These are phyloP conservation scores for Barnettozyma pratensis DNA, from an alignment of 805 yeast genomes.

Conservation along the genomic window DNA sequence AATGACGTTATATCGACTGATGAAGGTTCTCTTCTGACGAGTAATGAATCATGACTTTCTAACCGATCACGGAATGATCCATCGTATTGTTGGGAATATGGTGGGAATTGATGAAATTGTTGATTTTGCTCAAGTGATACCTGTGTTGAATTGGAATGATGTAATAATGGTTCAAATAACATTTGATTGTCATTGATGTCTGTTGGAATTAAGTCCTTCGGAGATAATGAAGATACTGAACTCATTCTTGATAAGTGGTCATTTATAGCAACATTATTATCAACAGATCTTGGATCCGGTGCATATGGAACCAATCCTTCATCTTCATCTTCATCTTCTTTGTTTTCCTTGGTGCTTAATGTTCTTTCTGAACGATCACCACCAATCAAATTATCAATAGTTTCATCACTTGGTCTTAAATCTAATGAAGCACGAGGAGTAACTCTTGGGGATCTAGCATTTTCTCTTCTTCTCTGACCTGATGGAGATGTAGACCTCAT, in stretches of 20 bases:
- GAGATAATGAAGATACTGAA: conserved; percentile 14
- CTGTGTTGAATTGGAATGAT: conserved; percentile 14
- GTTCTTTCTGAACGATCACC: background rate
- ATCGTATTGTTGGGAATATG: background rate
- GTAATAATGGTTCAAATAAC: conserved; percentile 4
- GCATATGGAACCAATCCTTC: background rate
- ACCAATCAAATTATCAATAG: conserved; percentile 6
- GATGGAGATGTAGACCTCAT: conserved; percentile 28
- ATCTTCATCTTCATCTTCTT: background rate
- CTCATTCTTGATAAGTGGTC: conserved; percentile 7
- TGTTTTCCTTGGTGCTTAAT: background rate
- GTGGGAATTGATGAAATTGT: conserved; percentile 5
- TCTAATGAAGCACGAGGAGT: conserved; percentile 16
- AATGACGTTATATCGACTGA: conserved; percentile 35
- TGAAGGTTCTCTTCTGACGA: conserved; percentile 22
- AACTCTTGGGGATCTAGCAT: conserved; percentile 12
- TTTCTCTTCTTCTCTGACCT: conserved; percentile 19
- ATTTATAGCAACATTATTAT: background rate
- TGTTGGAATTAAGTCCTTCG: conserved; percentile 1
- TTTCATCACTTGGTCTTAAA: conserved; percentile 7
- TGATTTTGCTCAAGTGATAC: conserved; percentile 6
- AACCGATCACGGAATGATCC: conserved; percentile 7
- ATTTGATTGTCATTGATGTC: conserved; percentile 2
- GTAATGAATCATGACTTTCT: conserved; percentile 28
- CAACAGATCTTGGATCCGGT: background rate